Base-by-base conservation (phyloP, 345 rosid species). In the Brassica cretica region DNA sequence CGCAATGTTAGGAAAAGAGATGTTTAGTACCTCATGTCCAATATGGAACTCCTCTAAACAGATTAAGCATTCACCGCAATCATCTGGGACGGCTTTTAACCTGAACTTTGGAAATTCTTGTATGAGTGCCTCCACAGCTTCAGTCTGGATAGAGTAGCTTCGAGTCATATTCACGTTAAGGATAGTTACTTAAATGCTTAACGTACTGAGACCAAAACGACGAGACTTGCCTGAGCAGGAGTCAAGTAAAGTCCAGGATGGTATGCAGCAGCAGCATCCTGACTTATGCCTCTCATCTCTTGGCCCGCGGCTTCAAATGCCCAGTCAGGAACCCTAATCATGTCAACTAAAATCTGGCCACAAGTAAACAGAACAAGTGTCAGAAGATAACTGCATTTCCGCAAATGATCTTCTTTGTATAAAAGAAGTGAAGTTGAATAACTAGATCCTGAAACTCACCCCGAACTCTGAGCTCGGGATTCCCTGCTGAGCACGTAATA, bases 241-340 rank as follows among this genome's bases (percentile, higher is more conserved):
- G 96, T 90, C 89, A 96, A 82, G 81, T 89, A 96, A 73, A 91
- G 93, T 71, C 99, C 98, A 72, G 99, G 99, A 77, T 93, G 99
- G 82, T 93, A 96, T 19, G 96, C 79, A 44, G 96, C 86, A 77
- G 94, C 84, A 77, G 94, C 84, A 83, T 96, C 98, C 84, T 89
- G 95, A 56, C 97, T 91, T 88, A 93, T 89, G 80, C 85, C 90
- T 86, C 98, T 91, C 98, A 91, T 87, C 85, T 96, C 99, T 87
- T 96, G 99, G 80, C 98, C 97, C 5, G 99, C 96, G 61, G 99
- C 99, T 87, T 96, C 98, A 84, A 93, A 91, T 82, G 99, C 96
- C 99, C 99, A 96, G 76, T 89, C 97, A 59, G 99, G 98, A 64
- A 93, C 98, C 69, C 93, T 85, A 69, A 96, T 80, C 96, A 96